These are phyloP conservation scores for Coemansia sp. DNA, from an alignment of 192 early-diverging fungal species.

Conservation along the genomic window DNA sequence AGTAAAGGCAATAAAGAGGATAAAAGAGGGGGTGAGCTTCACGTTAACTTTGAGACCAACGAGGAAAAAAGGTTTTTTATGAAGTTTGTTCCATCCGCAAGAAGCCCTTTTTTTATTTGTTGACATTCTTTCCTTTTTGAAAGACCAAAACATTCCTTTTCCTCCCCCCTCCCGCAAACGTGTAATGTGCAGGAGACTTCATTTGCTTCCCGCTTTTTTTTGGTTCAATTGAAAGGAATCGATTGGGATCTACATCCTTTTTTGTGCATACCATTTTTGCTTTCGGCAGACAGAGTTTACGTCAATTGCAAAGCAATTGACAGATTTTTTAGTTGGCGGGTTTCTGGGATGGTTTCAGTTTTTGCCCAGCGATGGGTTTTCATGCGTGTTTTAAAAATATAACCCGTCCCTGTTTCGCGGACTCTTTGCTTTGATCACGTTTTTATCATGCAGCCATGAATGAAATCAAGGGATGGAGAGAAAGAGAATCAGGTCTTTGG, in stretches of 20 bases:
- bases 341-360: not conserved
- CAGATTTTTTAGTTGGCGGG: not conserved
- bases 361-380: too few species aligned
- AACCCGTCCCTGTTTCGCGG: not conserved
- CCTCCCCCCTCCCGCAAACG: not conserved
- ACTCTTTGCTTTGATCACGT: not conserved
- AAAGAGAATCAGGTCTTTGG: too few species aligned
- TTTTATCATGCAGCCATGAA: too few species aligned
- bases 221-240: not conserved
- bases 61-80: too few species aligned
- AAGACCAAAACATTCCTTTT: slow-evolving; percentile 8
- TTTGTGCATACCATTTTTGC: not conserved
- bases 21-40: not conserved
- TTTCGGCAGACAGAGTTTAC: too few species aligned
- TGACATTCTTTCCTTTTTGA: not conserved
- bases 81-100: too few species aligned
- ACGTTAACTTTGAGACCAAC: not conserved
- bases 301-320: not conserved
- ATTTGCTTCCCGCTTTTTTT: not conserved
- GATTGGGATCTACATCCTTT: not conserved
- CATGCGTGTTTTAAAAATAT: not conserved
- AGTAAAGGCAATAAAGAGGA: not conserved
- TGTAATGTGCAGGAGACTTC: too few species aligned
- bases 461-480: too few species aligned
- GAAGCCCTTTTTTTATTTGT: not conserved